Evolutionary conservation across 768 basidiomycete genomes (phyloP), one percentile per base, ranked within the genome.

Genomic region (Boletus pseudopeckii): DNA sequence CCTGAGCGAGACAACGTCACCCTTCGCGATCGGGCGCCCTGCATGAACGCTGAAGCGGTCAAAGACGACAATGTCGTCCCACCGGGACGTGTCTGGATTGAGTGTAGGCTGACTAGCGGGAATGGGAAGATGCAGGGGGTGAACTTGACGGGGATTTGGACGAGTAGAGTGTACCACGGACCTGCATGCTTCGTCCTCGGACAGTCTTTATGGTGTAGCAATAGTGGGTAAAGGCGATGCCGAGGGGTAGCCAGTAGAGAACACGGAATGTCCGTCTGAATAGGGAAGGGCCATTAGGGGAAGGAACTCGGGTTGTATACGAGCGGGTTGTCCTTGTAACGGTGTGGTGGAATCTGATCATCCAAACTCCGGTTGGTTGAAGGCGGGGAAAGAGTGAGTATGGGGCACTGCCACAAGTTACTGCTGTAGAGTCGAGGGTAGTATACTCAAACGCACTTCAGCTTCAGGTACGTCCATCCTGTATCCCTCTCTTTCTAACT

Each of bases 101-200:
- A 90, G 75, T 32, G 85, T 87, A 30, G 88, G 77, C 77, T 78
- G 66, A 78, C 82, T 84, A 74, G 64, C 70, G 72, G 51, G 45
- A 42, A 42, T 17, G 22, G 28, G 20, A 14, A 32, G 9, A 43
- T 24, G 34, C 4, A 24, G 17, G 10, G 15, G 45, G 32, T 36
- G 24, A 48, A 48, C 22, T 26, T 17, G 24, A 9, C 9, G 20
- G 15, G 14, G 32, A 14, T 45, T 46, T 32, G 46, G 3, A 46
- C 74, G 52, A 10, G 9, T 22, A 10, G 34, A 15, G 3, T 28
- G 17, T 1, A 9, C 4, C 4, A 49, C 60, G 43, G 57, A 86
- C 87, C 84, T 88, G 85, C 87, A 90, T 90, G 61, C 86, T 88
- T 44, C 80, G 72, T 5, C 86, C 88, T 9, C 72, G 74, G 13